These are phyloP conservation scores for Corchorus olitorius DNA, from an alignment of 345 rosid genomes.

Conservation along the genomic window DNA sequence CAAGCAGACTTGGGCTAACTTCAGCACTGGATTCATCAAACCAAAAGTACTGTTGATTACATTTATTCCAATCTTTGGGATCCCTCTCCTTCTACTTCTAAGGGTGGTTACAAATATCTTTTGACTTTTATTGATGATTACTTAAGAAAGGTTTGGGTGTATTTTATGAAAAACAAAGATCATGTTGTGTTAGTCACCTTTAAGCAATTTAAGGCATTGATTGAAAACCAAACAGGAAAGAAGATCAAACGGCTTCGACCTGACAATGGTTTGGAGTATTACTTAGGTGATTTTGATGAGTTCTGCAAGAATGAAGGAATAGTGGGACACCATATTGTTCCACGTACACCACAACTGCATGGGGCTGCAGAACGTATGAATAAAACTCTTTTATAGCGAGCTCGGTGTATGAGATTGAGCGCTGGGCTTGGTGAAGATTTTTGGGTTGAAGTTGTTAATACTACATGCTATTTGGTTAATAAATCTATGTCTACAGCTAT, in stretches of 20 bases:
- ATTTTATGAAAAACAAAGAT: not conserved
- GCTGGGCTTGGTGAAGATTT: not conserved
- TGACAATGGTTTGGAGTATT: not conserved
- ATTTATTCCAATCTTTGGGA: not conserved
- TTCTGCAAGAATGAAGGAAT: not conserved
- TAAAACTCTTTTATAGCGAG: not conserved
- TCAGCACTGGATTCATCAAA: not conserved
- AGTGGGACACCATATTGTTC: not conserved
- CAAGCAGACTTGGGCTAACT: not conserved
- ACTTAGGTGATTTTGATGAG: not conserved
- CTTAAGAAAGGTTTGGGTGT: not conserved
- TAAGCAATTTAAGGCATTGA: not conserved
- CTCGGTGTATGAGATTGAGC: not conserved
- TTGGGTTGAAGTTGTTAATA: not conserved
- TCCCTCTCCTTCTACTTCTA: not conserved
- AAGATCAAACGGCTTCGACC: not conserved
- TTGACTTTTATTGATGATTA: not conserved
- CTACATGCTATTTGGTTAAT: not conserved
- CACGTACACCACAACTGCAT: not conserved
- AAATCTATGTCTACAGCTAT: not conserved
- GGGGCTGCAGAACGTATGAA: not conserved
- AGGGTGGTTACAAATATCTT: not conserved
- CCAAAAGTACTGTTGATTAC: not conserved
- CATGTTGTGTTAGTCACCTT: not conserved
- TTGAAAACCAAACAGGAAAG: not conserved